Conservation (phyloP, 225 moss, liverwort and hornwort genomes). For the Physcomitrellopsis africana region DNA sequence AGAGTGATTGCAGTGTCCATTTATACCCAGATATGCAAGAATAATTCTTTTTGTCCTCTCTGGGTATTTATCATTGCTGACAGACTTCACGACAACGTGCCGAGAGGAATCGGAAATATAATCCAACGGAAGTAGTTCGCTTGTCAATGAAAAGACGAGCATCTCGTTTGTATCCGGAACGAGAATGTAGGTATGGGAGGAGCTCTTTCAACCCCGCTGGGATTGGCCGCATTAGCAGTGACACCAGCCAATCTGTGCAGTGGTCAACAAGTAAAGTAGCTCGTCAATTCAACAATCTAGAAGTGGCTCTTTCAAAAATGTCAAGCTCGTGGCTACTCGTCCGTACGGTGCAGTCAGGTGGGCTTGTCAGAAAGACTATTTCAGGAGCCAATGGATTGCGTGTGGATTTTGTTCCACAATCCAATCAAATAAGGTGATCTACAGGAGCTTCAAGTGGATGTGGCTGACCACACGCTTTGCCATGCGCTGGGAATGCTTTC, state of each 20-base stretch:
- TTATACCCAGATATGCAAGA: neutral
- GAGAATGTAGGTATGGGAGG: neutral
- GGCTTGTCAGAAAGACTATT: constrained; percentile 21
- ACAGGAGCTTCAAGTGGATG: constrained; percentile 4
- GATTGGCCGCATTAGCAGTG: too few species aligned
- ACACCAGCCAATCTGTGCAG: neutral
- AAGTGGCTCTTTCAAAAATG: neutral
- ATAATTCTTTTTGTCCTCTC: neutral
- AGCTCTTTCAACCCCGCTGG: neutral
- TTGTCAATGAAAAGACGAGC: neutral
- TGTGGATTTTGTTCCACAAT: neutral
- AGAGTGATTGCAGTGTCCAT: neutral
- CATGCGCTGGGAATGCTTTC: neutral
- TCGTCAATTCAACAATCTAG: neutral
- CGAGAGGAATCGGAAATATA: neutral
- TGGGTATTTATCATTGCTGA: constrained; percentile 13
- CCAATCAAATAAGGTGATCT: constrained; percentile 7
- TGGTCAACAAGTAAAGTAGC: neutral
- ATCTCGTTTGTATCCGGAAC: neutral
- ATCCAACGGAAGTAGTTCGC: neutral
- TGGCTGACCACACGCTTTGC: constrained; percentile 18
- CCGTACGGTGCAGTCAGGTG: constrained; percentile 23
- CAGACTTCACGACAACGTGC: neutral
- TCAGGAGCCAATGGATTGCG: neutral
- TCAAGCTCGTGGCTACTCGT: neutral